Conservation (phyloP, 2,329 filamentous ascomycete species). For the Fusarium sp. region DNA sequence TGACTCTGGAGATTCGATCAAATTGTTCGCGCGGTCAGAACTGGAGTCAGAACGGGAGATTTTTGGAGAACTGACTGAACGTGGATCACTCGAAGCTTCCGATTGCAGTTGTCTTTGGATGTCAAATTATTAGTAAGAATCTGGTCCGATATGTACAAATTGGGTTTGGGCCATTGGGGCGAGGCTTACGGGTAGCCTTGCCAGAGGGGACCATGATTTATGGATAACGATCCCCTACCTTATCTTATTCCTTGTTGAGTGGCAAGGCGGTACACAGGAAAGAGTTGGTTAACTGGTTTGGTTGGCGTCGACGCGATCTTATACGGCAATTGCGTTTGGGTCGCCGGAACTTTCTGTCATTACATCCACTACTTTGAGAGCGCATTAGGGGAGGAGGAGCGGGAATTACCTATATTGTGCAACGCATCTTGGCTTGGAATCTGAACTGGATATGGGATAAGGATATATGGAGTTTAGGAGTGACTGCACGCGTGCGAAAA, state of each 20-base stretch:
- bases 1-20: conserved; percentile 45
- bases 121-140: conserved; percentile 47
- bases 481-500: conserved; percentile 29
- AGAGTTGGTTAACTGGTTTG: conserved; percentile 10
- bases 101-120: conserved; percentile 64
- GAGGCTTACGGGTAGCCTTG: neutral
- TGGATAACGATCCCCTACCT: neutral
- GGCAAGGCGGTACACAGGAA: conserved; percentile 28
- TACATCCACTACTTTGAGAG: conserved; percentile 19
- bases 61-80: conserved; percentile 26
- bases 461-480: conserved; percentile 35
- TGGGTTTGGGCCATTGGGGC: conserved; percentile 1
- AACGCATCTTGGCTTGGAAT: conserved; percentile 26
- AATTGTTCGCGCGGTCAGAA: conserved; percentile 6
- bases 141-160: conserved; percentile 7
- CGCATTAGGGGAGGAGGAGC: conserved; percentile 26
- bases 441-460: conserved; percentile 6
- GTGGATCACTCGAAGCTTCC: conserved; percentile 51
- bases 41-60: conserved; percentile 15
- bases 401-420: conserved; percentile 14
- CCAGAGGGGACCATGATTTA: neutral
- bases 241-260: conserved; percentile 8
- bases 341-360: conserved; percentile 24
- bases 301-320: conserved; percentile 19
- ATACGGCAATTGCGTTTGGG: conserved; percentile 13